Evolutionary conservation across 2,329 filamentous ascomycete species (phyloP).

Genomic region (Cladosporium sp.): DNA sequence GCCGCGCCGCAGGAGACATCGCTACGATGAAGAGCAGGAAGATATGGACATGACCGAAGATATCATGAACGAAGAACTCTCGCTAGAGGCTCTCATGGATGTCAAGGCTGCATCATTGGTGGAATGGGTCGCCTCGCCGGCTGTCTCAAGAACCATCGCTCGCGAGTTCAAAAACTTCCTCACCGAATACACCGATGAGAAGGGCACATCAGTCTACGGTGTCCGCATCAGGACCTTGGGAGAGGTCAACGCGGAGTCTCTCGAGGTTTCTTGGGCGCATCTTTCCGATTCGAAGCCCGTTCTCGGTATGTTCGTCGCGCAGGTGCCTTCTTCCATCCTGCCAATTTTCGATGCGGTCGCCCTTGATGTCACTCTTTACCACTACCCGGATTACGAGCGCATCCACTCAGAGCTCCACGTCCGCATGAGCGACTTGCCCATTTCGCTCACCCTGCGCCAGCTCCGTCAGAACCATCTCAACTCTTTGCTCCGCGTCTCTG

Average conservation of each 20-base stretch:
- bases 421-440: constrained; percentile 89
- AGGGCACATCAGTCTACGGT: constrained; percentile 89
- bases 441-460: constrained; percentile 92
- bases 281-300: constrained; percentile 88
- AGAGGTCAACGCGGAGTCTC: constrained; percentile 92
- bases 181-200: constrained; percentile 90
- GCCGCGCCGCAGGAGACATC: constrained; percentile 78
- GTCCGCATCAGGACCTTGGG: constrained; percentile 93
- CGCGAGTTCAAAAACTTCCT: constrained; percentile 97
- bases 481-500: constrained; percentile 89
- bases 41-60: constrained; percentile 86
- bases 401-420: constrained; percentile 98
- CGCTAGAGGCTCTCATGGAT: constrained; percentile 85
- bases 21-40: constrained; percentile 92
- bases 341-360: constrained; percentile 96
- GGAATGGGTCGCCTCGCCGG: constrained; percentile 89
- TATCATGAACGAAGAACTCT: constrained; percentile 93
- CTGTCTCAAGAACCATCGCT: constrained; percentile 89
- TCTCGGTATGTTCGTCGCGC: constrained; percentile 92
- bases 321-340: constrained; percentile 90
- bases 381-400: constrained; percentile 96
- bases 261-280: constrained; percentile 95
- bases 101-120: constrained; percentile 91
- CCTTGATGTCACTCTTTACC: constrained; percentile 91
- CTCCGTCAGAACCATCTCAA: constrained; percentile 94